Conservation (phyloP, 805 yeast species). For the Candida arabinofermentans region DNA sequence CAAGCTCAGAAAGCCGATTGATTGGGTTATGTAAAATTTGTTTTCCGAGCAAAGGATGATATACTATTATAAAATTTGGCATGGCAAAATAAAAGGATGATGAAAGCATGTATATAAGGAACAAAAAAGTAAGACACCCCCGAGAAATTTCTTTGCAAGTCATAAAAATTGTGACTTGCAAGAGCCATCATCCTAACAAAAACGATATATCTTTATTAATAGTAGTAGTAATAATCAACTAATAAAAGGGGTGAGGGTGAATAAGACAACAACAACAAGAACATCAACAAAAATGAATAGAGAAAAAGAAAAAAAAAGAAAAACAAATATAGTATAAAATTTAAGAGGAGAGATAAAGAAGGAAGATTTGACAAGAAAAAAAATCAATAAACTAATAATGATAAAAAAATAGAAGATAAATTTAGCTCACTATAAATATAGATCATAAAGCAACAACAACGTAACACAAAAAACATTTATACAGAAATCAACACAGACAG, state of each 20-base stretch:
- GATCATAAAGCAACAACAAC: constrained; percentile 21
- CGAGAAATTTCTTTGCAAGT: no score
- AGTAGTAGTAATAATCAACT: not conserved
- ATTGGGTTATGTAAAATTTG: no score
- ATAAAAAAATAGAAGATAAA: constrained; percentile 9
- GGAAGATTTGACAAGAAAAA: constrained; percentile 3
- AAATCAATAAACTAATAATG: constrained; percentile 5
- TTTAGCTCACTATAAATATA: constrained; percentile 16
- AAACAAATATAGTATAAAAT: constrained; percentile 6
- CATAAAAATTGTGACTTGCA: no score
- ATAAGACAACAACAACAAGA: constrained; percentile 1
- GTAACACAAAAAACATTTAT: constrained; percentile 18
- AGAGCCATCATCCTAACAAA: constrained; percentile 4
- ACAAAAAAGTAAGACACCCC: no score
- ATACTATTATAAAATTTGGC: no score
- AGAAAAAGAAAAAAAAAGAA: constrained; percentile 3
- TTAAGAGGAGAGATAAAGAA: not conserved
- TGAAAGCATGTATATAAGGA: no score
- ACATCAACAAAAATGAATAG: not conserved
- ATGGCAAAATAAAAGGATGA: no score
- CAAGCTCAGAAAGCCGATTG: no score
- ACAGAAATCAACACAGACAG: constrained; percentile 20
- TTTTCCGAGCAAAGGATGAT: no score
- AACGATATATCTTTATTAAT: constrained; percentile 3
- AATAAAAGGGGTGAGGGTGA: constrained; percentile 1